These are phyloP conservation scores for Phycomyces nitens DNA, from an alignment of 192 early-diverging fungal genomes.

Conservation along the genomic window DNA sequence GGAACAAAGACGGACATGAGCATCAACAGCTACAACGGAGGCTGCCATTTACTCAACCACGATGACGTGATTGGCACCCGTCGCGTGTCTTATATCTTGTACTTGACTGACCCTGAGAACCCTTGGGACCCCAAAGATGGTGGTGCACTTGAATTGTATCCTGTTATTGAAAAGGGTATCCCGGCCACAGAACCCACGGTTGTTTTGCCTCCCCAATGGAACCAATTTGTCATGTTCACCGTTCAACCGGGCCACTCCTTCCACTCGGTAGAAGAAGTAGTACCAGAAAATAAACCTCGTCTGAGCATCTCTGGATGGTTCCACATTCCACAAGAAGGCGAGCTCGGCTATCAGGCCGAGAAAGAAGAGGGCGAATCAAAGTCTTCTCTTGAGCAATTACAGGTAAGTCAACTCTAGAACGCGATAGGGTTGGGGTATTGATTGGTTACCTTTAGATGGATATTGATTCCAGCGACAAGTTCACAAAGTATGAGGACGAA, in stretches of 20 bases:
- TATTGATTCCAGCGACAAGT: slow-evolving; percentile 32
- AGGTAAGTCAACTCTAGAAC: slow-evolving; percentile 27
- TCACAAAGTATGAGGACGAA: slow-evolving; percentile 19
- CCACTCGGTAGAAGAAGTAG: slow-evolving; percentile 79
- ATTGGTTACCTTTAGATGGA: too few species aligned
- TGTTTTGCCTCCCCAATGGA: slow-evolving; percentile 62
- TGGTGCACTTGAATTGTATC: slow-evolving; percentile 77
- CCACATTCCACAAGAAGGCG: slow-evolving; percentile 70
- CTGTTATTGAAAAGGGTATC: slow-evolving; percentile 52
- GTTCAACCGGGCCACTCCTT: slow-evolving; percentile 77
- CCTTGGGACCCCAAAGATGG: slow-evolving; percentile 60
- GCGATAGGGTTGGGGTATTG: too few species aligned
- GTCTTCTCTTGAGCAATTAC: slow-evolving; percentile 59
- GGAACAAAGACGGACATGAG: slow-evolving; percentile 69
- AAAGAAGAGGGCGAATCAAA: slow-evolving; percentile 44
- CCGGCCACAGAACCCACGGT: slow-evolving; percentile 61
- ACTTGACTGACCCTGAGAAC: slow-evolving; percentile 63
- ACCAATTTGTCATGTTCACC: slow-evolving; percentile 75
- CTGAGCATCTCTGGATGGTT: slow-evolving; percentile 77
- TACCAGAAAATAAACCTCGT: slow-evolving; percentile 47
- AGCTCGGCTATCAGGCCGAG: slow-evolving; percentile 55
- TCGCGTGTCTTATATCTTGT: slow-evolving; percentile 74
- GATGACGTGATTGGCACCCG: slow-evolving; percentile 82
- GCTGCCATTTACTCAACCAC: slow-evolving; percentile 75
- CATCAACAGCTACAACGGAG: slow-evolving; percentile 65